Percentiles rank a stretch among this genome's conserved stretches.
Conservation (phyloP, 768 basidiomycete genomes). For the Asterophora parasitica region DNA sequence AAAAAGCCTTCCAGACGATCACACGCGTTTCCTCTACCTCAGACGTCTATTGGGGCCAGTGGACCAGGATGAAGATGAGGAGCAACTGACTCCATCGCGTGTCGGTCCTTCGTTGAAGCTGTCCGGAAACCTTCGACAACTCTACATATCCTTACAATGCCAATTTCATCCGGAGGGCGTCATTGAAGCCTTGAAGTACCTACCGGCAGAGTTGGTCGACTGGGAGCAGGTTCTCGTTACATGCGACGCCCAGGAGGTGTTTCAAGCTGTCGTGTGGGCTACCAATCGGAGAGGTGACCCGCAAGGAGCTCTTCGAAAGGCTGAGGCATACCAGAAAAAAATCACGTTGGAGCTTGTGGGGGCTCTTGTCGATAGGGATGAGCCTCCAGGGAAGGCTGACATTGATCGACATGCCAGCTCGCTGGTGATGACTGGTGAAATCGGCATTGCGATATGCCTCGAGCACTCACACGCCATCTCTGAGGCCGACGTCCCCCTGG, state of each 20-base stretch:
- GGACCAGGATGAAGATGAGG: conserved; percentile 38
- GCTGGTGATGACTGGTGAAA: conserved; percentile 53
- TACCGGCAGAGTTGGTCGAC: conserved; percentile 52
- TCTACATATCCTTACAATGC: conserved; percentile 73
- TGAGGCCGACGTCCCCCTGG: conserved; percentile 43
- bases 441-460: conserved; percentile 66
- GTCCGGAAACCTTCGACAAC: conserved; percentile 45
- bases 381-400: conserved; percentile 16
- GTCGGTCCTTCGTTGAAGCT: conserved; percentile 38
- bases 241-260: conserved; percentile 64
- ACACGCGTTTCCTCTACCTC: conserved; percentile 72
- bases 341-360: conserved; percentile 43
- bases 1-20: conserved; percentile 37
- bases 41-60: conserved; percentile 61
- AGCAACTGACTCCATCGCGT: conserved; percentile 18
- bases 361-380: conserved; percentile 22
- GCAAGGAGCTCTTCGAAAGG: conserved; percentile 59
- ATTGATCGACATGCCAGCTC: conserved; percentile 38
- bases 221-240: conserved; percentile 49
- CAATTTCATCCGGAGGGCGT: conserved; percentile 61
- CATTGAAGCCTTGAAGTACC: conserved; percentile 52
- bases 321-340: conserved; percentile 51
- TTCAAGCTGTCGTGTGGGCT: conserved; percentile 81
- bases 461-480: conserved; percentile 49
- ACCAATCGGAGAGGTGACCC: conserved; percentile 61